Percentiles rank a stretch among this genome's conserved stretches.
Conservation (phyloP, 352 stramenopile genomes). For the Blastocystis sp. region DNA sequence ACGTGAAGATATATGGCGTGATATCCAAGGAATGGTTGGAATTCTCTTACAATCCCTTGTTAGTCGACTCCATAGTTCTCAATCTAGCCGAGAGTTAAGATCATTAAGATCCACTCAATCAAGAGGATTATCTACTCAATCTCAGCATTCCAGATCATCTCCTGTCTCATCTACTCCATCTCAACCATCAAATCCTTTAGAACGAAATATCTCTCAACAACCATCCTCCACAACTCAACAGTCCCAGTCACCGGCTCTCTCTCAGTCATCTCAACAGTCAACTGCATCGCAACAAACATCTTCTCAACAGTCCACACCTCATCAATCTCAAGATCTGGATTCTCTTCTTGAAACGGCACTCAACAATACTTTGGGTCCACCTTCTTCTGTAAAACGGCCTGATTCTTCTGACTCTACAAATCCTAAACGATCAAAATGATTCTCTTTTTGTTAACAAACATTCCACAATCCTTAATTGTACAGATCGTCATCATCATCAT, state of each 20-base stretch:
- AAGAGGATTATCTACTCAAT: too few relatives aligned
- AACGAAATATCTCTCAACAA: not conserved
- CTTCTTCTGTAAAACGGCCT: not conserved
- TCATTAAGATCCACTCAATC: too few relatives aligned
- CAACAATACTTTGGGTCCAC: not conserved
- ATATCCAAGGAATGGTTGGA: not conserved
- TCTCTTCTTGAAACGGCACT: not conserved
- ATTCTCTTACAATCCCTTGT: too few relatives aligned
- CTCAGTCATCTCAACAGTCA: not conserved
- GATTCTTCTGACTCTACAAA: not conserved
- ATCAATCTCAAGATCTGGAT: not conserved
- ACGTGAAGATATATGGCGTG: not conserved
- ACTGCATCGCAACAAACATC: not conserved
- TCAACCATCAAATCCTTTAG: not conserved
- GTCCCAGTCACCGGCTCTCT: not conserved
- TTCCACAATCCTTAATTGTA: slow-evolving; percentile 18
- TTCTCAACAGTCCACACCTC: not conserved
- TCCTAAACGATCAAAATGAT: not conserved
- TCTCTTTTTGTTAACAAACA: slow-evolving; percentile 47
- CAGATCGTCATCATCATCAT: slow-evolving; percentile 55
- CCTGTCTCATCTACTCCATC: not conserved
- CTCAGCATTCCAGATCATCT: too few relatives aligned
- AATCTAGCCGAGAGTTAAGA: too few relatives aligned
- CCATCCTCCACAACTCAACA: not conserved
- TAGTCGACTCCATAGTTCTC: too few relatives aligned